Evolutionary conservation across 768 basidiomycete genomes (phyloP), one percentile per base, ranked within the genome.

Genomic region (Lactifluus piperatus): DNA sequence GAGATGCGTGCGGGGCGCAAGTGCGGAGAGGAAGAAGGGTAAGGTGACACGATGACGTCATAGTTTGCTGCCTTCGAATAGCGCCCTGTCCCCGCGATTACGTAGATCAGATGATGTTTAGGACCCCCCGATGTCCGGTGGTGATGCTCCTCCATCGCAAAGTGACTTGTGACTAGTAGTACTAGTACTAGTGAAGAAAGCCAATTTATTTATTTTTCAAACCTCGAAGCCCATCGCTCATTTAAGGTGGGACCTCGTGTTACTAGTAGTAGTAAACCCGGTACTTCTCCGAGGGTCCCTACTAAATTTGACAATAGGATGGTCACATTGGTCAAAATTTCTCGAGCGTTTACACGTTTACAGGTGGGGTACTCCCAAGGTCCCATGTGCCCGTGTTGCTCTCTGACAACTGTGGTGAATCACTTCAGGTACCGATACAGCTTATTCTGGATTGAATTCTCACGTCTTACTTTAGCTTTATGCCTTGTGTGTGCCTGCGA

Each of bases 31-130:
- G 24, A 24, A 37, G 8, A 30, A 13, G n/a, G 29, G 29, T 39
- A 29, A 24, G 16, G 39, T 49, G 47, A 34, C 48, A 14, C 44
- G 11, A n/a, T 47, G 30, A 59, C 41, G 54, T 55, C 52, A 56
- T 32, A 41, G 8, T 20, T 16, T 27, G 34, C 34, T 30, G 8
- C 5, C 30, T 60, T 45, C 59, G 34, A 56, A 51, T 49, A 47
- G 55, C 55, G 60, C 18, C 55, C 45, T 56, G 45, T 61, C 60
- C 22, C 60, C 55, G 50, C 60, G 22, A 46, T 56, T 56, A 55
- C 54, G 54, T 60, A 26, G 37, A 39, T 37, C 20, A 27, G 4
- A 20, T 34, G 18, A 32, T 34, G 26, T 30, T 32, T n/a, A 18
- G 34, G 22, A 26, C 26, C 51, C 22, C 22, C 2, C 34, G 30